Conservation (phyloP, 75 land plant species). For the Picea sitchensis region DNA sequence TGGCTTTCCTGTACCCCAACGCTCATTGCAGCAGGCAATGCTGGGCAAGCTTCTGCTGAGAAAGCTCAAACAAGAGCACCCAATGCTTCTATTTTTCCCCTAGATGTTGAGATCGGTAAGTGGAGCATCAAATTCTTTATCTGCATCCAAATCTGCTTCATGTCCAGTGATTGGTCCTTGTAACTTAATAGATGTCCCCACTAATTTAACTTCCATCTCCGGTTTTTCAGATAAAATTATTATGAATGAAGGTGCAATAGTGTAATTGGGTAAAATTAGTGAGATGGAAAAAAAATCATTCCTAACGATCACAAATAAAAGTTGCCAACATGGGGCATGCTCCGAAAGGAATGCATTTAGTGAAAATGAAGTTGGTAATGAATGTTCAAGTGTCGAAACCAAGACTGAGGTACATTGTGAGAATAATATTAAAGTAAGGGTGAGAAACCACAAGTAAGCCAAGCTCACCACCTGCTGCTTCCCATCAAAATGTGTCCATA, state of each 20-base stretch:
- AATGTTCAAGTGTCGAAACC: neutral
- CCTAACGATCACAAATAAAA: neutral
- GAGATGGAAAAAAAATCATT: constrained; percentile 1
- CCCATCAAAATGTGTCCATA: constrained; percentile 2
- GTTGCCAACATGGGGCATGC: neutral
- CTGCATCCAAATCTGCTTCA: neutral
- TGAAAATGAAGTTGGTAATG: neutral
- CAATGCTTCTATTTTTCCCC: neutral
- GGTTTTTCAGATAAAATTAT: neutral
- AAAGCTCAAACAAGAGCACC: neutral
- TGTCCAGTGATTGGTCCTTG: neutral
- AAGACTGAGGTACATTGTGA: too few species aligned
- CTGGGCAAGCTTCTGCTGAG: neutral
- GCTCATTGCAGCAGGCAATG: neutral
- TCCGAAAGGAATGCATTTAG: neutral
- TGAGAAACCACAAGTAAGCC: neutral
- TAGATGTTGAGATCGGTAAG: neutral
- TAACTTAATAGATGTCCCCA: neutral
- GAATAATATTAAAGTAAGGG: too few species aligned
- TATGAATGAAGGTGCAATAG: neutral
- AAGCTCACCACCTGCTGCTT: neutral
- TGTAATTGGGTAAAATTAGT: neutral
- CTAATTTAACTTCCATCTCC: neutral
- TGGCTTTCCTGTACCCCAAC: neutral
- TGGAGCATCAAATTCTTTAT: neutral